Evolutionary conservation across 768 basidiomycete species (phyloP), one percentile per base, ranked within the genome.

Genomic region (Cystobasidium onofrii): DNA sequence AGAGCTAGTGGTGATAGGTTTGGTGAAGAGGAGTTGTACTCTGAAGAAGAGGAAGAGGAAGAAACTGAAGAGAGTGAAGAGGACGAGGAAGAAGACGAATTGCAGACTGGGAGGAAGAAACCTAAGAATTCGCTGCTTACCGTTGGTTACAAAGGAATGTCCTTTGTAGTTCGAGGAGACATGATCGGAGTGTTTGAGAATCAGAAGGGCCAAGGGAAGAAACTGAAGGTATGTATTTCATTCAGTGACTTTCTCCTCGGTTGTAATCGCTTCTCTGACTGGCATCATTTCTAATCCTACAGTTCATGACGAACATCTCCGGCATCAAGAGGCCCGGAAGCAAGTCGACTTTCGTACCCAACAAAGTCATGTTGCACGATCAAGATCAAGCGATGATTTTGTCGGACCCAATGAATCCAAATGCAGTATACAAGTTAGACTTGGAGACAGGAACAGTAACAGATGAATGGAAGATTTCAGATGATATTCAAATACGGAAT

Each of bases 401-500:
- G 71, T 90, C 91, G 86, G 89, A 96, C 79, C 88, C 91, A 1
- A 80, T 82, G 44, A 87, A 92, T 44, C 88, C 89, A 1, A 87
- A 91, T 78, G 88, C 92, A 0, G 83, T 99, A 52, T 96, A 87
- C 82, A 87, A 85, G 76, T 87, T 98, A 86, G 96, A 99, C 82
- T 86, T 99, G 75, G 82, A 95, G 81, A 88, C 88, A 29, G 96
- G 92, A 52, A 95, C 96, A 82, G 88, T 99, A 33, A 92, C 98
- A 25, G 96, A 99, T 80, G 96, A 99, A 81, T 97, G 92, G 93
- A 95, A 92, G 80, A 88, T 99, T n/a, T 89, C 93, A 80, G 92
- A 97, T 41, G 85, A 89, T 79, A 84, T 98, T 76, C 84, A 85
- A 18, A 90, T 99, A 76, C 86, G 89, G 81, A 89, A 95, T 79